A percentile compares a stretch with the other conserved stretches of the same genome.
Conservation (phyloP, 192 early-diverging fungal species). For the Coemansia reversa region DNA sequence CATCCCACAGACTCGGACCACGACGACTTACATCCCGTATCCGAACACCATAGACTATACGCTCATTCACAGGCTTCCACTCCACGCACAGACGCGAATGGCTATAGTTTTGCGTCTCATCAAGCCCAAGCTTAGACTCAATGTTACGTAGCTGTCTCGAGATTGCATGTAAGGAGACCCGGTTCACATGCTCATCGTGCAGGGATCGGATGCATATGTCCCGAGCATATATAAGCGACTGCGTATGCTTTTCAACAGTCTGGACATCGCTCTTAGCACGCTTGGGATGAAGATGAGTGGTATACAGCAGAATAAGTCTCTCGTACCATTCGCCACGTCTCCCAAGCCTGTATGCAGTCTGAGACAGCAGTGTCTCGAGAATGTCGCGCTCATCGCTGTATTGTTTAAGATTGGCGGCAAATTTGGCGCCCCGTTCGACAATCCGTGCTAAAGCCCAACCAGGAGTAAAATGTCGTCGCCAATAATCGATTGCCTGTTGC, state of each 20-base stretch:
- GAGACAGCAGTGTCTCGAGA: slow-evolving; percentile 59
- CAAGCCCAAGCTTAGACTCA: slow-evolving; percentile 33
- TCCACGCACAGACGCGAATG: slow-evolving; percentile 40
- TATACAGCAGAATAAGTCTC: slow-evolving; percentile 60
- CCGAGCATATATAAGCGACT: slow-evolving; percentile 26
- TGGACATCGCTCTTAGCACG: slow-evolving; percentile 14
- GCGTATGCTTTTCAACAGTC: slow-evolving; percentile 43
- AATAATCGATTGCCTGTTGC: slow-evolving; percentile 28
- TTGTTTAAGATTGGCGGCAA: slow-evolving; percentile 57
- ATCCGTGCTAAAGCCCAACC: slow-evolving; percentile 65
- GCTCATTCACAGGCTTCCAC: slow-evolving; percentile 51
- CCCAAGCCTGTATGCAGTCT: slow-evolving; percentile 56
- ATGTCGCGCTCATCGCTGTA: slow-evolving; percentile 58
- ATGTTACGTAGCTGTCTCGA: slow-evolving; percentile 39
- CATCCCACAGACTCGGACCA: slow-evolving; percentile 56
- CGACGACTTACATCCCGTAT: slow-evolving; percentile 24
- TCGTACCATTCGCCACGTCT: slow-evolving; percentile 69
- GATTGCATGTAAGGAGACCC: slow-evolving; percentile 39
- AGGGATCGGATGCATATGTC: slow-evolving; percentile 59
- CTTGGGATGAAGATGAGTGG: slow-evolving; percentile 53
- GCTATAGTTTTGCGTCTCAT: slow-evolving; percentile 1
- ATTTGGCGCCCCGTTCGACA: slow-evolving; percentile 54
- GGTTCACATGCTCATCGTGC: slow-evolving; percentile 59
- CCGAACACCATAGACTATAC: slow-evolving; percentile 44
- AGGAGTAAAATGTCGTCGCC: slow-evolving; percentile 51